phyloP scores from a whole-genome alignment of 192 early-diverging fungal genomes.

The Umbelopsis isabellina region DNA sequence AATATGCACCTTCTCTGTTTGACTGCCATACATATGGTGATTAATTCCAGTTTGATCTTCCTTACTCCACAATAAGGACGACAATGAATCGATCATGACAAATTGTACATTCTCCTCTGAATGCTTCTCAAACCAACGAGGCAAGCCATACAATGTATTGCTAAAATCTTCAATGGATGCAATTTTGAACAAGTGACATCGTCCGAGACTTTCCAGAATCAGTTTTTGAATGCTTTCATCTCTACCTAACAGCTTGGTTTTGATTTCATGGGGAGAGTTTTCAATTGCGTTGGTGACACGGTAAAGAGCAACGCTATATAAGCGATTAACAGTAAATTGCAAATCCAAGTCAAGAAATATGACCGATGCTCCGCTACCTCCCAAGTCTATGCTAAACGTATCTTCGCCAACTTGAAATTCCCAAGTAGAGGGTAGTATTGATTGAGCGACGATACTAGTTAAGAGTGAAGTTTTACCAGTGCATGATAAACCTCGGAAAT shows the following conservation, averaged over 20 bases:
- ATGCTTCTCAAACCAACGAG: background rate
- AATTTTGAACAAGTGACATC: background rate
- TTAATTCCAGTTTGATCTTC: background rate
- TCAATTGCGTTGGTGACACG: constrained; percentile 1
- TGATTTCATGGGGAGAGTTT: background rate
- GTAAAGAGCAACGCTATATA: background rate
- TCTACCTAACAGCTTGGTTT: background rate
- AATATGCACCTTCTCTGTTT: background rate
- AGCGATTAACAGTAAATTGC: constrained; percentile 5
- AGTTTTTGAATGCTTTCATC: constrained; percentile 9
- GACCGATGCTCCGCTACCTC: background rate
- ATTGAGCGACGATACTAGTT: background rate
- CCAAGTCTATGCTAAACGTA: background rate
- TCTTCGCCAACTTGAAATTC: background rate
- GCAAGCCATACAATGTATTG: background rate
- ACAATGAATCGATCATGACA: constrained; percentile 5
- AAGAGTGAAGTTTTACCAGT: background rate
- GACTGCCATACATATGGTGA: background rate
- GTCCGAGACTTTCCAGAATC: background rate
- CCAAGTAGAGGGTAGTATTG: background rate
- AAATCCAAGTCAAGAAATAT: background rate
- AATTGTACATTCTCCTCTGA: constrained; percentile 1
- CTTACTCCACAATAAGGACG: background rate
- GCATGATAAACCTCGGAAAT: background rate
- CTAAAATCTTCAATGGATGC: background rate